These are phyloP conservation scores for Ambrosiella cleistominuta DNA, from an alignment of 2,329 filamentous ascomycete species.

Conservation along the genomic window DNA sequence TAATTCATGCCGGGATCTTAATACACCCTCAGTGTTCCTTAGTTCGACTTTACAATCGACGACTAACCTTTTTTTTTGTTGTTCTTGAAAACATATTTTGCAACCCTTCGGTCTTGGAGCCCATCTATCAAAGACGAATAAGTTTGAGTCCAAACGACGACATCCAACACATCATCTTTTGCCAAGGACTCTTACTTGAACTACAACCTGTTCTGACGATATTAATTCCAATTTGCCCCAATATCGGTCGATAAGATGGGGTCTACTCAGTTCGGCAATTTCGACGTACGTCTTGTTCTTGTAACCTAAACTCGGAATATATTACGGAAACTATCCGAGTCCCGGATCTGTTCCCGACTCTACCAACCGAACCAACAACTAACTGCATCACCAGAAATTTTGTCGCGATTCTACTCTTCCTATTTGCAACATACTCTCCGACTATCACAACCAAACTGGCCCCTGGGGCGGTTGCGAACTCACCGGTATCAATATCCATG, in stretches of 20 bases:
- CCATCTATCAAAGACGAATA: too few relatives aligned
- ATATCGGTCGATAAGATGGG: conserved; percentile 29
- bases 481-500: conserved; percentile 53
- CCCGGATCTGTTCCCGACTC: not conserved
- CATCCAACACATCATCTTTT: not conserved
- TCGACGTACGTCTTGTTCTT: conserved; percentile 28
- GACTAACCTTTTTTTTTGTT: not conserved
- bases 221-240: not conserved
- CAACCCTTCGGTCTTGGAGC: not conserved
- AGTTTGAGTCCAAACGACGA: not conserved
- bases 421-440: conserved; percentile 61
- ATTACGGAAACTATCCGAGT: not conserved
- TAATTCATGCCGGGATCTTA: not conserved
- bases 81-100: not conserved
- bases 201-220: not conserved
- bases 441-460: conserved; percentile 39
- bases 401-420: conserved; percentile 71
- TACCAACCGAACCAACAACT: not conserved
- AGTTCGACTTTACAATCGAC: not conserved
- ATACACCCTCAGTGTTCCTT: not conserved
- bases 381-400: conserved; percentile 41
- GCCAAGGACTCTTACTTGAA: too few relatives aligned
- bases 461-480: conserved; percentile 55
- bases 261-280: conserved; percentile 44
- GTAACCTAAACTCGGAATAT: too few relatives aligned